Evolutionary conservation across 179 eudicot genomes (phyloP).

Genomic region (Drosera spatulata): DNA sequence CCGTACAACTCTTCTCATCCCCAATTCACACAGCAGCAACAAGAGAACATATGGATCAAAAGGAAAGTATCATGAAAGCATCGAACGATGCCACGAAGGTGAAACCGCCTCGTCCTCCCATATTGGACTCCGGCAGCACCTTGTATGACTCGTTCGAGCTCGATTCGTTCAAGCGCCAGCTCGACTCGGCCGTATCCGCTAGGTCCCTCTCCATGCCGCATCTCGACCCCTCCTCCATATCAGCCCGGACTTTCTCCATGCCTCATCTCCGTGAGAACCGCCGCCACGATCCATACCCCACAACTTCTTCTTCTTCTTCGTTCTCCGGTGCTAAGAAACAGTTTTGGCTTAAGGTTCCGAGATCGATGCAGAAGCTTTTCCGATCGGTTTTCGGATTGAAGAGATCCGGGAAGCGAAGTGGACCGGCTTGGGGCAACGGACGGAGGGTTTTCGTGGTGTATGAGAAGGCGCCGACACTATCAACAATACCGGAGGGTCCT

Average conservation of each 20-base stretch:
- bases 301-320: too few species aligned
- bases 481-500: constrained; percentile 55
- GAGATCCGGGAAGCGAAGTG: background rate
- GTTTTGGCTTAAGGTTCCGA: constrained; percentile 34
- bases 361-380: constrained; percentile 51
- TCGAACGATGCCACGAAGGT: too few species aligned
- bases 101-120: background rate
- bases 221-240: constrained; percentile 12
- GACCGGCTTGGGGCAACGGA: background rate
- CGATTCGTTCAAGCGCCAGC: constrained; percentile 52
- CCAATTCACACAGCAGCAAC: too few species aligned
- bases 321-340: background rate
- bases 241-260: too few species aligned
- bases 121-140: constrained; percentile 81
- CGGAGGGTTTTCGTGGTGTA: constrained; percentile 24
- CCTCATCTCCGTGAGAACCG: constrained; percentile 7
- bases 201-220: constrained; percentile 79
- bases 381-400: constrained; percentile 36
- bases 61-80: too few species aligned
- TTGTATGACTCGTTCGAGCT: constrained; percentile 87
- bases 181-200: constrained; percentile 64
- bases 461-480: constrained; percentile 35
- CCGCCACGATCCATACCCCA: constrained; percentile 10
- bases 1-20: background rate
- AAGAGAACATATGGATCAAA: too few species aligned